Evolutionary conservation across 2,329 filamentous ascomycete genomes (phyloP).

Genomic region (Hymenoscyphus fraxineus): DNA sequence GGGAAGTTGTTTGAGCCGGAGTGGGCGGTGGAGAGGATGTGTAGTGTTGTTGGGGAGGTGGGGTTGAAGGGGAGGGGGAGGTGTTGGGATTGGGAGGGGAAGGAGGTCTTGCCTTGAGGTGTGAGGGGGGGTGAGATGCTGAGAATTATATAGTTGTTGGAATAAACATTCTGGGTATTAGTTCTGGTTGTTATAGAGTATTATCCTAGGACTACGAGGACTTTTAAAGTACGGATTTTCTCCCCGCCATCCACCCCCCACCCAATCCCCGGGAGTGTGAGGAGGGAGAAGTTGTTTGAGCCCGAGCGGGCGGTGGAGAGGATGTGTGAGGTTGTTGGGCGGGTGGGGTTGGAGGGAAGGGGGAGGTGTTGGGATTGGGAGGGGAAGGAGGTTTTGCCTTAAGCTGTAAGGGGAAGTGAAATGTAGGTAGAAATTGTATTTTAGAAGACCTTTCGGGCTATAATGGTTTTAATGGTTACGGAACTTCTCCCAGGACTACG

Average conservation of each 20-base stretch:
- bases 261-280: no score
- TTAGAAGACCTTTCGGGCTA: no score
- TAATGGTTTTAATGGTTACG: no score
- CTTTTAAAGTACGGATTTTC: no score
- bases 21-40: conserved; percentile 61
- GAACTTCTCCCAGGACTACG: no score
- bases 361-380: conserved; percentile 69
- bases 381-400: conserved; percentile 59
- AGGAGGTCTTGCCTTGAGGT: conserved; percentile 55
- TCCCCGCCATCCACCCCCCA: no score
- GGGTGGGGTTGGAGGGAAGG: conserved; percentile 46
- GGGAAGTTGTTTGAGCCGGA: conserved; percentile 62
- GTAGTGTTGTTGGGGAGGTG: conserved; percentile 52
- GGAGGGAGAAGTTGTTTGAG: conserved; percentile 55
- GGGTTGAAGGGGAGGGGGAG: conserved; percentile 52
- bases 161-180: no score
- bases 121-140: conserved; percentile 60
- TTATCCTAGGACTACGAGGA: no score
- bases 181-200: no score
- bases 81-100: conserved; percentile 67
- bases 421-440: neutral
- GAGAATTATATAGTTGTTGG: no score
- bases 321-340: conserved; percentile 56
- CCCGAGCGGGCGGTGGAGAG: conserved; percentile 62
- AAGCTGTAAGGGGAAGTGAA: conserved; percentile 18